These are phyloP conservation scores for Kwoniella heveanensis DNA, from an alignment of 768 basidiomycete species.

Conservation along the genomic window DNA sequence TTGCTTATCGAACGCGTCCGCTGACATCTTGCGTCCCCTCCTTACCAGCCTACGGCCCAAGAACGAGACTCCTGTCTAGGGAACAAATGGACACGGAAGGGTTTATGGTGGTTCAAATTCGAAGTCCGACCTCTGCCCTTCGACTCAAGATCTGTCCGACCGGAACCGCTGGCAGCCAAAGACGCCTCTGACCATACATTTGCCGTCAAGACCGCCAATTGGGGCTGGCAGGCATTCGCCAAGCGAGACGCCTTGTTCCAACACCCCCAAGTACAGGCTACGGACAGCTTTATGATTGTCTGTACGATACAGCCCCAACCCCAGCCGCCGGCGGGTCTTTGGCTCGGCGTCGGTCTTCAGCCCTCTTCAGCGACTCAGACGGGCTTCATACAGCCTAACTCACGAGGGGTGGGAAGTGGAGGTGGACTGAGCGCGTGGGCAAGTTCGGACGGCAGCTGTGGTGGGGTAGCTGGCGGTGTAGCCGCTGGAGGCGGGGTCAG, in stretches of 20 bases:
- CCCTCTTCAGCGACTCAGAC: slow-evolving; percentile 52
- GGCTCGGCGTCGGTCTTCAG: slow-evolving; percentile 52
- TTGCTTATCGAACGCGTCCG: too few relatives aligned
- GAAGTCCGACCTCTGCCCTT: slow-evolving; percentile 64
- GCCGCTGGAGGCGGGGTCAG: slow-evolving; percentile 42
- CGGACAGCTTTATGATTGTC: slow-evolving; percentile 73
- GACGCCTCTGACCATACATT: slow-evolving; percentile 83
- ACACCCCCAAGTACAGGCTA: slow-evolving; percentile 55
- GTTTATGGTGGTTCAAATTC: slow-evolving; percentile 81
- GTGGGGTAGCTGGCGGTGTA: slow-evolving; percentile 52
- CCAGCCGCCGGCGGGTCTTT: slow-evolving; percentile 58
- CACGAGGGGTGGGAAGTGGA: slow-evolving; percentile 34
- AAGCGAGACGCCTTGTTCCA: slow-evolving; percentile 70
- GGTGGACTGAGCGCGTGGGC: slow-evolving; percentile 52
- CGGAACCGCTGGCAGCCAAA: slow-evolving; percentile 59
- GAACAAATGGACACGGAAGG: slow-evolving; percentile 82
- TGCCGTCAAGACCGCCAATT: slow-evolving; percentile 77
- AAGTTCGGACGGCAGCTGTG: slow-evolving; percentile 42
- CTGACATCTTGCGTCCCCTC: neutral
- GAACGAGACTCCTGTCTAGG: slow-evolving; percentile 70
- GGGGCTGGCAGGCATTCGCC: slow-evolving; percentile 83
- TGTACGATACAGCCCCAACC: slow-evolving; percentile 77
- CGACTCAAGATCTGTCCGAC: slow-evolving; percentile 4
- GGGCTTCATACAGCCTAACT: slow-evolving; percentile 57
- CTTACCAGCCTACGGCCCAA: slow-evolving; percentile 68